Conservation (phyloP, 1,139 yeast species). For the Zygosaccharomyces sapae region DNA sequence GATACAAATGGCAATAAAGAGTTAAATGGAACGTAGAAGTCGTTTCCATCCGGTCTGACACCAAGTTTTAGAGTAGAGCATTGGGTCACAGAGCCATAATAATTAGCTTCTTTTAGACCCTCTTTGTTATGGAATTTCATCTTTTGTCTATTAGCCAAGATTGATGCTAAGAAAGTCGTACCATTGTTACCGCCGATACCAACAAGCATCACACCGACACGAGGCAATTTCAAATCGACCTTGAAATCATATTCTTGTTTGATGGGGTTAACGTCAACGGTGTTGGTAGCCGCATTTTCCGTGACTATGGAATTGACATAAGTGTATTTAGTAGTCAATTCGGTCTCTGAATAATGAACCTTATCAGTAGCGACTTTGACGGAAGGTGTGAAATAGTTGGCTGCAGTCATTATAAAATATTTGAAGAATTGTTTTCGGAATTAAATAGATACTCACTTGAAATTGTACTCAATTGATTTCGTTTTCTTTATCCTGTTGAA, state of each 20-base stretch:
- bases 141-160: conserved; percentile 78
- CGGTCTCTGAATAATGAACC: conserved; percentile 53
- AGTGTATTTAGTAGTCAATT: conserved; percentile 66
- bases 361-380: conserved; percentile 65
- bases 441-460: background rate
- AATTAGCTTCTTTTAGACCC: conserved; percentile 76
- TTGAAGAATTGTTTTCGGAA: background rate
- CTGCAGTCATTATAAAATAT: conserved; percentile 10
- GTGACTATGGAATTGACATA: conserved; percentile 64
- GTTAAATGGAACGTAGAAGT: conserved; percentile 89
- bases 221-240: conserved; percentile 76
- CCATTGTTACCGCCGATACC: conserved; percentile 98
- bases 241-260: conserved; percentile 76
- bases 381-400: conserved; percentile 19
- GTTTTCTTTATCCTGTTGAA: background rate
- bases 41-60: conserved; percentile 74
- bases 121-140: conserved; percentile 75
- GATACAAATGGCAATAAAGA: conserved; percentile 80
- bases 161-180: conserved; percentile 80
- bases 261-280: conserved; percentile 66
- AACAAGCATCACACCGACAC: conserved; percentile 83
- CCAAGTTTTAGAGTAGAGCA: conserved; percentile 88
- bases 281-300: conserved; percentile 45
- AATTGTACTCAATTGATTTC: background rate
- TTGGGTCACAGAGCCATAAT: conserved; percentile 95